Evolutionary conservation across 805 yeast genomes (phyloP), one percentile per base, ranked within the genome.

Genomic region (Saccharomyces paradoxus): DNA sequence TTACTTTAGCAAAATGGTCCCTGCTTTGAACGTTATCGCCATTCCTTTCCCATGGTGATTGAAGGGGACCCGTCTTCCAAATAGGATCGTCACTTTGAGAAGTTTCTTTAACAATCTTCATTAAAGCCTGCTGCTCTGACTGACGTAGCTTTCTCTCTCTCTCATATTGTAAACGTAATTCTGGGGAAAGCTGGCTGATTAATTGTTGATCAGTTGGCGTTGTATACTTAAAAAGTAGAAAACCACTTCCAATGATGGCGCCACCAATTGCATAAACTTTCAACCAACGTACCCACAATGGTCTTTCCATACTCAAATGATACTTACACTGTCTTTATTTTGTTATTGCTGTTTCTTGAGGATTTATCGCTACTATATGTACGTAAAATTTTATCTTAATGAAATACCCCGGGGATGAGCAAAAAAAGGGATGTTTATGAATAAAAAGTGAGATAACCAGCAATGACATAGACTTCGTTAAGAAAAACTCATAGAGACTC

Each of bases 151-250:
- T 82, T 59, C 74, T 77, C 63, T 86, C 84, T 53, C 76, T 73
- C 60, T 85, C 90, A 67, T 87, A 89, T 56, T 87, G 85, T 22
- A 82, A 83, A 58, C 89, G 77, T 48, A 90, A 74, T 66, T 91
- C 96, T 0, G 98, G 97, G 6, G 96, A 86, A 59, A 90, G 77
- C 51, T 78, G 71, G 0, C 83, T 81, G 46, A 90, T 77, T 49
- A 91, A 70, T 64, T 91, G 80, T 62, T 89, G 96, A 60, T 88
- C 96, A 1, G 91, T 80, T 2, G 98, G 98, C 0, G 89, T 84
- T 0, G 91, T 82, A 68, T 81, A 87, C 58, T 83, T 86, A 72
- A 72, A 85, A 17, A 86, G 73, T 5, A 87, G 60, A 0, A 83
- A 80, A n/a, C 97, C 98, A 0, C 81, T 63, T 4, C 85, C 88